Percentiles rank a stretch among this genome's conserved stretches.
phyloP scores from a whole-genome alignment of 1,284 basidiomycete species.

The Ceratobasidium sp. region DNA sequence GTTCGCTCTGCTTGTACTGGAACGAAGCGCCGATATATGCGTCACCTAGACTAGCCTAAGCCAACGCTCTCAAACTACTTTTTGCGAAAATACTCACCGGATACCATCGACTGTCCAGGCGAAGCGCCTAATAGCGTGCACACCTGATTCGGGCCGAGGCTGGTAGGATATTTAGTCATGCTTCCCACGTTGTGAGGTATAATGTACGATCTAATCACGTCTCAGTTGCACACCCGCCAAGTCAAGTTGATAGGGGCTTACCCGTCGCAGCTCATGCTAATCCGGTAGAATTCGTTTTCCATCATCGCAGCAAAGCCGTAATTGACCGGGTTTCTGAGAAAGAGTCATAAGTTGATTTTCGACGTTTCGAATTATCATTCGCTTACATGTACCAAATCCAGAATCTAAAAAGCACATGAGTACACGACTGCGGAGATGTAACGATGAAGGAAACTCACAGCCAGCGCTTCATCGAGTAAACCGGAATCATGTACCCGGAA shows the following conservation, averaged over 20 bases:
- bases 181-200: conserved; percentile 77
- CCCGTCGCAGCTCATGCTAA: conserved; percentile 55
- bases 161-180: conserved; percentile 70
- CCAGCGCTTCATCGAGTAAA: conserved; percentile 86
- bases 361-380: background rate
- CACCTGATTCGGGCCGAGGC: conserved; percentile 55
- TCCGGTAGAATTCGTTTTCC: conserved; percentile 86
- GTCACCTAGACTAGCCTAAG: conserved; percentile 55
- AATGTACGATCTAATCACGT: conserved; percentile 63
- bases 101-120: conserved; percentile 47
- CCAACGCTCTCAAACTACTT: conserved; percentile 55
- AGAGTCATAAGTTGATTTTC: background rate
- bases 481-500: conserved; percentile 59
- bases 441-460: conserved; percentile 54
- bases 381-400: conserved; percentile 68
- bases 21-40: conserved; percentile 40
- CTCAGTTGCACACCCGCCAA: conserved; percentile 58
- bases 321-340: conserved; percentile 75
- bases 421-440: background rate
- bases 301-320: conserved; percentile 86
- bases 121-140: conserved; percentile 51
- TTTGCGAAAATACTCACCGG: conserved; percentile 40
- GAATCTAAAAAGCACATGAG: conserved; percentile 58
- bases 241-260: conserved; percentile 63
- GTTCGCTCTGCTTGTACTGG: conserved; percentile 54